Evolutionary conservation across 768 basidiomycete genomes (phyloP), one percentile per base, ranked within the genome.

Genomic region (Mycena alexandri): DNA sequence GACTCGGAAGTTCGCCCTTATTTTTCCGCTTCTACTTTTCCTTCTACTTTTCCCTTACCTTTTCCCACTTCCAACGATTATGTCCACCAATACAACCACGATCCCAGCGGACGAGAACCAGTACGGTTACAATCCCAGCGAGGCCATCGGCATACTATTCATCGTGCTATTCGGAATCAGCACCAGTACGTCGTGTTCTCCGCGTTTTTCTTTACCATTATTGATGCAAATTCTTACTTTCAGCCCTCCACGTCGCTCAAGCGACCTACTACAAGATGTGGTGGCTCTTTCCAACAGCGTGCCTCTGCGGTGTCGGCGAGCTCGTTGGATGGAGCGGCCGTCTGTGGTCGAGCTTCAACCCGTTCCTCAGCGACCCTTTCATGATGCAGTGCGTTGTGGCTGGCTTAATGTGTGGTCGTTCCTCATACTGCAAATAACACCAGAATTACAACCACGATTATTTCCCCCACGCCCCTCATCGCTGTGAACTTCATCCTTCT

Each of bases 391-490:
- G 61, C 53, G 82, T 76, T n/a, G 22, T 21, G 5, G 13, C 25
- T 33, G 1, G 17, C 14, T 25, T 43, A 6, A 60, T 33, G 43
- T 36, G 52, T 24, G 11, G 24, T 19, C 33, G 13, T 61, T 22
- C 44, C 43, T 13, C 38, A 16, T n/a, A 16, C 59, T 34, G 25
- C n/a, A n/a, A 11, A 42, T 25, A 6, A 36, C n/a, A 6, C 14
- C 22, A 84, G 84, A 66, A 81, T 82, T 5, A 75, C 77, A 4
- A 74, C 78, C 3, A 85, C 84, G 0, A 84, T 89, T 50, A 65
- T 88, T 13, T 85, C 82, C 0, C 89, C 89, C 0, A 89, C 87
- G 0, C 87, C 87, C 1, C 77, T 89, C 16, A 75, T 89, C 10
- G 89, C 88, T 0, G 88, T 66, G 21, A 79, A 79, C 60, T 85